phyloP scores from a whole-genome alignment of 768 basidiomycete genomes.

The Omphalotus guepiniiformis region DNA sequence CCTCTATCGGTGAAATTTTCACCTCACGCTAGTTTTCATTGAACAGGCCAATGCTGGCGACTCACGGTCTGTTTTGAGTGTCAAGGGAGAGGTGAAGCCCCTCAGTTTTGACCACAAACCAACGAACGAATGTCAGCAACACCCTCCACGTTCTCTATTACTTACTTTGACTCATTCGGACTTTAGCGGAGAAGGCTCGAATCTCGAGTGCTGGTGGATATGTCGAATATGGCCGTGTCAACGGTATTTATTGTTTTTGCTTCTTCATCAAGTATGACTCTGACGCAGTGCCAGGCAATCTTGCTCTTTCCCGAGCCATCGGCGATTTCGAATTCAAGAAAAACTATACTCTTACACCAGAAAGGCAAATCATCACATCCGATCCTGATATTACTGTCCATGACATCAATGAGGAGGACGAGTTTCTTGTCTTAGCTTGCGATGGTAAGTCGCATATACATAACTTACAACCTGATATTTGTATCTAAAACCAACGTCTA shows the following conservation, averaged over 20 bases:
- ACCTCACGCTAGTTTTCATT: conserved; percentile 7
- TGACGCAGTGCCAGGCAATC: conserved; percentile 60
- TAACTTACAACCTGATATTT: conserved; percentile 7
- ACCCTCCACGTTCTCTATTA: conserved; percentile 7
- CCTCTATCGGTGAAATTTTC: conserved; percentile 1
- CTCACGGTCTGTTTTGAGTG: conserved; percentile 83
- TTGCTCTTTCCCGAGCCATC: conserved; percentile 90
- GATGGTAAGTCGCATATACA: conserved; percentile 60
- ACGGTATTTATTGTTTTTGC: conserved; percentile 51
- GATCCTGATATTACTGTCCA: conserved; percentile 90
- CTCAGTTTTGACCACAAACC: conserved; percentile 97
- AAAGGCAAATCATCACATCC: conserved; percentile 91
- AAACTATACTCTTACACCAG: conserved; percentile 73
- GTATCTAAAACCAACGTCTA: too few relatives aligned
- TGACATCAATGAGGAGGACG: conserved; percentile 82
- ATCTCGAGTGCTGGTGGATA: conserved; percentile 92
- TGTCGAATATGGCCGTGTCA: conserved; percentile 94
- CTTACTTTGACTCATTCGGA: conserved; percentile 10
- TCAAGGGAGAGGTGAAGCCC: conserved; percentile 82
- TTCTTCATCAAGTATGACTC: conserved; percentile 1
- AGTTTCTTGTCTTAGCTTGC: conserved; percentile 95
- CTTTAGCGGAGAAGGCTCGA: conserved; percentile 73
- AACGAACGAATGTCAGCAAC: conserved; percentile 65
- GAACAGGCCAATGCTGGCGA: conserved; percentile 98
- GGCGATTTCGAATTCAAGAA: conserved; percentile 99